Percentiles rank a stretch among this genome's conserved stretches.
Conservation (phyloP, 1,284 basidiomycete genomes). For the Ganoderma meredithae region DNA sequence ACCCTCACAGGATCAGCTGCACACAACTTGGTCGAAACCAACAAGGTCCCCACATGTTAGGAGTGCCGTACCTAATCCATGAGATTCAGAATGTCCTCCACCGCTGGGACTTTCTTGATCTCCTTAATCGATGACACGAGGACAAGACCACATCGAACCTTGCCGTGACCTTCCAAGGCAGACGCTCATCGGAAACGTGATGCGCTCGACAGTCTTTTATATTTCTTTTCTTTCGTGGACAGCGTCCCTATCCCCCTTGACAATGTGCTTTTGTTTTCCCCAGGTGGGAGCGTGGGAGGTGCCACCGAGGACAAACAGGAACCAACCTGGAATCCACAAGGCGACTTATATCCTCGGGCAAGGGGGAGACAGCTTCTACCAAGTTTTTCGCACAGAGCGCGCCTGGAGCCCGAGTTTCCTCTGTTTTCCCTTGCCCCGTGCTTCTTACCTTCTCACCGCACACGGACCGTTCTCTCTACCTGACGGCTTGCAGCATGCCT, state of each 20-base stretch:
- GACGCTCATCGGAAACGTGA: conserved; percentile 9
- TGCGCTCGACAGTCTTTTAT: conserved; percentile 14
- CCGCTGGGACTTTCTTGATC: background rate
- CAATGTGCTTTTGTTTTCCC: conserved; percentile 24
- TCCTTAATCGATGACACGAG: conserved; percentile 5
- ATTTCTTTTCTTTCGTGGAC: conserved; percentile 2
- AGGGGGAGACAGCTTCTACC: background rate
- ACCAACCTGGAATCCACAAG: conserved; percentile 24
- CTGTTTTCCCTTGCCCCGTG: conserved; percentile 16
- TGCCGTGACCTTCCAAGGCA: conserved; percentile 1
- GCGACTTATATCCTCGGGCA: conserved; percentile 22
- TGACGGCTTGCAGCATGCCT: conserved; percentile 32
- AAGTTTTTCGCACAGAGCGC: conserved; percentile 12
- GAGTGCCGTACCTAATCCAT: background rate
- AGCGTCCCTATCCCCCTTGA: conserved; percentile 14
- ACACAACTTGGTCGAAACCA: background rate
- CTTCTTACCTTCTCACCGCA: conserved; percentile 25
- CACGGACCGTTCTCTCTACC: conserved; percentile 25
- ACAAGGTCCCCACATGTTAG: background rate
- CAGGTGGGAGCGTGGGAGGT: background rate
- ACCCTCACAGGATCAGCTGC: background rate
- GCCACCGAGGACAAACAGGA: conserved; percentile 1
- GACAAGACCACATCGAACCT: conserved; percentile 18
- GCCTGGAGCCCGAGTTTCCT: conserved; percentile 17
- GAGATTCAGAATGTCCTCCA: background rate